Conservation (phyloP, 495 filamentous ascomycete genomes). For the Clohesyomyces aquaticus region DNA sequence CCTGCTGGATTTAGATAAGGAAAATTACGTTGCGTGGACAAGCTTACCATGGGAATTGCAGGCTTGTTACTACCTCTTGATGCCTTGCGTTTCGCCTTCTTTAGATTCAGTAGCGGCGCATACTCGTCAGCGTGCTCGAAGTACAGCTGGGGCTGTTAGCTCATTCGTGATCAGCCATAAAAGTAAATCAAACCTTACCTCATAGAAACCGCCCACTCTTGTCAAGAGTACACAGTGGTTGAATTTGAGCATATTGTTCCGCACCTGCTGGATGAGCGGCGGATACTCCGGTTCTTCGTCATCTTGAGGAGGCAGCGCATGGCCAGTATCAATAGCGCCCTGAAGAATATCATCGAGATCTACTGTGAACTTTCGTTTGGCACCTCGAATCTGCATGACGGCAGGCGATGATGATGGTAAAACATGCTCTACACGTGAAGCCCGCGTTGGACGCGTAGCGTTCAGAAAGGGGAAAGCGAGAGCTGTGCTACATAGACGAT, state of each 20-base stretch:
- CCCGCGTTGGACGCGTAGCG: neutral
- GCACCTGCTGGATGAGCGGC: conserved; percentile 84
- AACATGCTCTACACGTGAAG: conserved; percentile 6
- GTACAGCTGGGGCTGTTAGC: conserved; percentile 77
- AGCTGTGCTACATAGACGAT: neutral
- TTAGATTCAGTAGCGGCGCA: conserved; percentile 83
- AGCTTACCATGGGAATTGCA: conserved; percentile 73
- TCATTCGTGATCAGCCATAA: neutral
- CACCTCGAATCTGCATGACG: conserved; percentile 16
- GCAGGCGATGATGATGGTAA: conserved; percentile 15
- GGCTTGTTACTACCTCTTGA: conserved; percentile 25
- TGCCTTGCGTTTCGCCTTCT: conserved; percentile 76
- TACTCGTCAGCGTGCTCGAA: conserved; percentile 90
- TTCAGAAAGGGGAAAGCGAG: conserved; percentile 13
- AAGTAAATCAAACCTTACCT: conserved; percentile 52
- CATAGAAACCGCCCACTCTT: conserved; percentile 92
- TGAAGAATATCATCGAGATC: conserved; percentile 36
- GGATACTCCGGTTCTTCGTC: conserved; percentile 72
- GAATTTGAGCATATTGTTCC: conserved; percentile 87
- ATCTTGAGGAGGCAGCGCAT: conserved; percentile 15
- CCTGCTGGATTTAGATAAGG: conserved; percentile 51
- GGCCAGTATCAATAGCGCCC: conserved; percentile 26
- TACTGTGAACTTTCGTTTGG: conserved; percentile 28
- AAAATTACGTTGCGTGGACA: conserved; percentile 5
- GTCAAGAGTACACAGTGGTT: conserved; percentile 87